Evolutionary conservation across 225 moss, liverwort and hornwort species (phyloP).

Genomic region (Marchantia polymorpha): DNA sequence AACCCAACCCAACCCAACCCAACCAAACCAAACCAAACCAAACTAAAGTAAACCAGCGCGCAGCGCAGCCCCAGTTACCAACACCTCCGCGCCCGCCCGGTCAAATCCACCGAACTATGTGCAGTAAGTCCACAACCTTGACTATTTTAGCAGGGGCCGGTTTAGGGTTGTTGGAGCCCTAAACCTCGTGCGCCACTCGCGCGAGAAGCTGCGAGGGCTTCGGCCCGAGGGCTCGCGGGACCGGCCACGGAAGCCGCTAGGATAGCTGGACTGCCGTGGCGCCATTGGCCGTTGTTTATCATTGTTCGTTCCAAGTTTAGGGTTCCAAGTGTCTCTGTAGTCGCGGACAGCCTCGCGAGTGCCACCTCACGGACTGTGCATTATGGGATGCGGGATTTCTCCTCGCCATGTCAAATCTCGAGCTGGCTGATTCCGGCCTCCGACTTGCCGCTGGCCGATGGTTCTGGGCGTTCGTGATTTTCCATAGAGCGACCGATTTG

Average conservation of each 20-base stretch:
- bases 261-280: neutral
- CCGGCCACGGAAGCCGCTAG: neutral
- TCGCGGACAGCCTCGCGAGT: no score
- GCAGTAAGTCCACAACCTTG: neutral
- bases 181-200: neutral
- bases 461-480: no score
- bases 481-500: no score
- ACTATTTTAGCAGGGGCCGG: neutral
- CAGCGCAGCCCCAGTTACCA: neutral
- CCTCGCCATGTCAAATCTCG: no score
- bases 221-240: neutral
- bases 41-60: no score
- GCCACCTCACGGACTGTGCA: no score
- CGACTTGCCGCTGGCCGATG: no score
- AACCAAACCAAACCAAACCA: neutral
- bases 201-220: neutral
- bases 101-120: neutral
- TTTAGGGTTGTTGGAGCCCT: conserved; percentile 5
- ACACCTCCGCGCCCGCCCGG: neutral
- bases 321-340: neutral
- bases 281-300: neutral
- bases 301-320: neutral
- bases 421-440: no score
- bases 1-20: neutral
- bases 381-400: no score